Conservation (phyloP, 108 stramenopile genomes). For the Craspedostauros australis region DNA sequence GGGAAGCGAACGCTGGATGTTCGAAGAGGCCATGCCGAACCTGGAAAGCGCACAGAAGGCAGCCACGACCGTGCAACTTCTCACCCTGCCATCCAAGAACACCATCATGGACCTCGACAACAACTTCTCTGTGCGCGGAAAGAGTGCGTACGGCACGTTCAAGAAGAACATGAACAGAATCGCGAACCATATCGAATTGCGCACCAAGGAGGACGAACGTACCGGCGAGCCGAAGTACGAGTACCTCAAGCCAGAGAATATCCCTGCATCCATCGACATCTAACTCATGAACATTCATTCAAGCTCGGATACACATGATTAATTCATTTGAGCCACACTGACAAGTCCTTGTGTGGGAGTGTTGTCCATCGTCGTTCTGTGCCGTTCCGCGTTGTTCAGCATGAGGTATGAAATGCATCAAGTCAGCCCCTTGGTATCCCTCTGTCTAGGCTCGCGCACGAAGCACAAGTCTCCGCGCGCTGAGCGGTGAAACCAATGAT, state of each 20-base stretch:
- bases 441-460: too few relatives aligned
- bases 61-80: background rate
- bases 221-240: background rate
- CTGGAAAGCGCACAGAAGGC: background rate
- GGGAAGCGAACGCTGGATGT: background rate
- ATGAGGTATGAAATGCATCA: too few relatives aligned
- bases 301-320: too few relatives aligned
- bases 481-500: too few relatives aligned
- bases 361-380: too few relatives aligned
- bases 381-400: too few relatives aligned
- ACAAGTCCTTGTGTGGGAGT: too few relatives aligned
- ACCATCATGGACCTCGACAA: background rate
- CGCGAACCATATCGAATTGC: background rate
- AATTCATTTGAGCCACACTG: too few relatives aligned
- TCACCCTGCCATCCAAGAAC: background rate
- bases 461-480: too few relatives aligned
- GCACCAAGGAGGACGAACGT: conserved; percentile 1
- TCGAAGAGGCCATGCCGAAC: background rate
- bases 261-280: conserved; percentile 9
- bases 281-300: too few relatives aligned
- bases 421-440: too few relatives aligned
- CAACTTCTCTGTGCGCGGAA: background rate
- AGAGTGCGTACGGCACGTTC: conserved; percentile 3
- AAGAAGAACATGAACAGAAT: conserved; percentile 3
- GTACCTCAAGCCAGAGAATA: conserved; percentile 1